Base-by-base conservation (phyloP, 164 flowering plant genomes). In the Malania oleifera region DNA sequence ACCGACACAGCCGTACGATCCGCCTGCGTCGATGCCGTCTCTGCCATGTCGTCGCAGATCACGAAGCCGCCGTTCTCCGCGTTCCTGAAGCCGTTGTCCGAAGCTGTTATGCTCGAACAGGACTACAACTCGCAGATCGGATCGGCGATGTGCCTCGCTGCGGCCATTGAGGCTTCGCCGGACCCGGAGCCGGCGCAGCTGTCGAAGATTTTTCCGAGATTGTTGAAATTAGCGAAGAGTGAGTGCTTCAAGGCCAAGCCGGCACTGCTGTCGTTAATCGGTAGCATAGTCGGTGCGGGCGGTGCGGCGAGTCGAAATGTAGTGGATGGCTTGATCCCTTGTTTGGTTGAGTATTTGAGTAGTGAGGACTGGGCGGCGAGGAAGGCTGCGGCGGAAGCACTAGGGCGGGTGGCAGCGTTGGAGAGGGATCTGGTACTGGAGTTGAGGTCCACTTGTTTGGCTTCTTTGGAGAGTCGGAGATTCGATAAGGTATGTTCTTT, bases 341-440 rank as follows among this genome's bases (percentile, higher is more conserved):
- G 80, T 51, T 38, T 85, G 74, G 58, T 77, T 27, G 88, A 75
- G 50, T 83, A 82, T 54, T 62, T 93, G 71, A 70, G 82, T 29
- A 79, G 85, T 47, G 84, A 80, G 54, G 97, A 90, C 57, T 93
- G 99, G 99, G 81, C 83, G 13, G 82, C 89, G 23, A 74, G 99
- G 76, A 93, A 87, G 67, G 86, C 89, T 0, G 82, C 90, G 0
- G 84, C 97, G 4, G 97, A 87, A 67, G 82, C 78, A 18, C 73
- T 93, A 27, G 48, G 54, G 62, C 78, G 68, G 68, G 51, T 93
- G 74, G 96, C 95, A 20, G 62, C 67, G 11, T 80, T 71, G 61
- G 97, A 87, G 76, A 77, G 79, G 46, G 80, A 84, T 29, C 7
- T 58, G 23, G 35, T 86, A 37, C 51, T 74, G 20, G 90, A 84